These are phyloP conservation scores for Acarospora socialis DNA, from an alignment of 2,329 filamentous ascomycete species.

Conservation along the genomic window DNA sequence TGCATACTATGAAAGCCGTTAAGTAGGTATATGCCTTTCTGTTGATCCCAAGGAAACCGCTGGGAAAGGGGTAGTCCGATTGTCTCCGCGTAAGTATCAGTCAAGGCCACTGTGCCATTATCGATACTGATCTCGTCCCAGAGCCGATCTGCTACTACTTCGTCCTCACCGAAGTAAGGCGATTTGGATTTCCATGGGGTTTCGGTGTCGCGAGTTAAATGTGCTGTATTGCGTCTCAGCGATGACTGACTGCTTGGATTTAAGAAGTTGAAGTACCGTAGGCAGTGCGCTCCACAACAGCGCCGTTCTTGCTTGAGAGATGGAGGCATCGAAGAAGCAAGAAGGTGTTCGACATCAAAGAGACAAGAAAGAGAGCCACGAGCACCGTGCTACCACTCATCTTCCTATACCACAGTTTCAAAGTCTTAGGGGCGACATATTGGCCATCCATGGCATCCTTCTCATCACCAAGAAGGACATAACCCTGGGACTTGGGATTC, in stretches of 20 bases:
- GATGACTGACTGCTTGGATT: not conserved
- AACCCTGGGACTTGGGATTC: not conserved
- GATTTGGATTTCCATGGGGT: not conserved
- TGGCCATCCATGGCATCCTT: not conserved
- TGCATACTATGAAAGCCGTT: constrained; percentile 6
- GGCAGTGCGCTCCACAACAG: not conserved
- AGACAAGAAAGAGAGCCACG: too few species aligned
- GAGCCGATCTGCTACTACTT: not conserved
- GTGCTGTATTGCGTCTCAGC: not conserved
- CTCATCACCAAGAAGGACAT: not conserved
- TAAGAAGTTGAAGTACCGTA: not conserved
- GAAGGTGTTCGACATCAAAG: too few species aligned
- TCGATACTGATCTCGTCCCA: constrained; percentile 1
- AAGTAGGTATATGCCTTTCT: constrained; percentile 4
- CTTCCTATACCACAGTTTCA: not conserved
- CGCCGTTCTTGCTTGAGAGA: not conserved
- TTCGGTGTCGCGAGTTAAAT: not conserved
- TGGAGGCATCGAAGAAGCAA: too few species aligned
- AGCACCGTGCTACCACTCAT: not conserved
- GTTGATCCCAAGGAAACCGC: constrained; percentile 1
- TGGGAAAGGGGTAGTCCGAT: constrained; percentile 3
- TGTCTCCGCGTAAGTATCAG: not conserved
- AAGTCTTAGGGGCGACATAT: not conserved
- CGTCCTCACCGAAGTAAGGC: not conserved
- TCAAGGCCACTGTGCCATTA: not conserved